Conservation (phyloP, 1,139 yeast species). For the Kodamaea sp. region DNA sequence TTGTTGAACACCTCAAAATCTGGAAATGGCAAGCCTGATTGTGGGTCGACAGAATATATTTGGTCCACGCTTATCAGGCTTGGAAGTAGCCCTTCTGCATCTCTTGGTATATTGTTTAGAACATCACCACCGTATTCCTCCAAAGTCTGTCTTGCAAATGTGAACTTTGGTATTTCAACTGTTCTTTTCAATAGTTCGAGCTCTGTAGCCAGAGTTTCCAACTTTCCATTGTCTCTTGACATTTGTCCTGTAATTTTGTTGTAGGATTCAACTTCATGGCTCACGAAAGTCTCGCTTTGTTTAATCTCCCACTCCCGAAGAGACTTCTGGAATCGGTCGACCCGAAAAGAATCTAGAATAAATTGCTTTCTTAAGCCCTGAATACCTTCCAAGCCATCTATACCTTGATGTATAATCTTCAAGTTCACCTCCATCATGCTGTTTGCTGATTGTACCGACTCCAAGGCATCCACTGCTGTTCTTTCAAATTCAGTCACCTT, state of each 20-base stretch:
- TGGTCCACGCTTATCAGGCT: slow-evolving; percentile 20
- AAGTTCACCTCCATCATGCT: slow-evolving; percentile 7
- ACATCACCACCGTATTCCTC: slow-evolving; percentile 24
- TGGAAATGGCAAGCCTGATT: slow-evolving; percentile 29
- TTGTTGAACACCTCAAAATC: slow-evolving; percentile 30
- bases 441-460: slow-evolving; percentile 12
- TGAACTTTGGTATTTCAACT: slow-evolving; percentile 31
- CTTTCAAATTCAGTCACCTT: slow-evolving; percentile 4
- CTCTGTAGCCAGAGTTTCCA: slow-evolving; percentile 23
- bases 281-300: slow-evolving; percentile 22
- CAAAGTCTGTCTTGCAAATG: slow-evolving; percentile 33
- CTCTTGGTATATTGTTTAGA: slow-evolving; percentile 16
- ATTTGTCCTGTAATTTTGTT: slow-evolving; percentile 34
- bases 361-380: slow-evolving; percentile 20
- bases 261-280: slow-evolving; percentile 28
- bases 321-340: slow-evolving; percentile 32
- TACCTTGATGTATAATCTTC: slow-evolving; percentile 3
- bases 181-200: slow-evolving; percentile 26
- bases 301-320: slow-evolving; percentile 34
- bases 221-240: slow-evolving; percentile 29
- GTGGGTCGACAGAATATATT: slow-evolving; percentile 31
- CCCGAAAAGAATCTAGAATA: slow-evolving; percentile 37
- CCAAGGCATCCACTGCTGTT: slow-evolving; percentile 6
- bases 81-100: slow-evolving; percentile 18
- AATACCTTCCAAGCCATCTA: slow-evolving; percentile 4